phyloP scores from a whole-genome alignment of 805 yeast genomes.

The Saccharomycopsis synnaedendra region DNA sequence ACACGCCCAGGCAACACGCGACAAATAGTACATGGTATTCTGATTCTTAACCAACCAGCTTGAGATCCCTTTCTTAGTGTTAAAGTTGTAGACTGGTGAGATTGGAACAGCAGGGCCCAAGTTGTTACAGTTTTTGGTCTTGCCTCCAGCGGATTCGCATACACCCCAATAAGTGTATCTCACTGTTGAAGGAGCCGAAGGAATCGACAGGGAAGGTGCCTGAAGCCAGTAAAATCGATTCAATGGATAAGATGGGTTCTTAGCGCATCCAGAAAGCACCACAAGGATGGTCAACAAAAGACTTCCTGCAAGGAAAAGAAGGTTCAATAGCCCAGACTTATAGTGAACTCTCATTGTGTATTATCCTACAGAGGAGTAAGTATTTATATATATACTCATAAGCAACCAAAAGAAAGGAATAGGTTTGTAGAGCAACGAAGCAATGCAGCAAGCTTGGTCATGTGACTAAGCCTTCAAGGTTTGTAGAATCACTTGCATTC shows the following conservation, averaged over 20 bases:
- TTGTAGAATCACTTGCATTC: too few species aligned
- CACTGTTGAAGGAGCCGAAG: slow-evolving; percentile 30
- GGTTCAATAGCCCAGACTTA: slow-evolving; percentile 9
- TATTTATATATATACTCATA: not conserved
- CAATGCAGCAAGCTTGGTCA: too few species aligned
- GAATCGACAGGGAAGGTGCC: slow-evolving; percentile 54
- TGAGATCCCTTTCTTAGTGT: slow-evolving; percentile 23
- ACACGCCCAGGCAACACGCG: slow-evolving; percentile 62
- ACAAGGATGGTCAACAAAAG: slow-evolving; percentile 42
- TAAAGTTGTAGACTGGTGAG: slow-evolving; percentile 71
- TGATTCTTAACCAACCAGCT: slow-evolving; percentile 34
- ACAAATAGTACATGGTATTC: slow-evolving; percentile 48
- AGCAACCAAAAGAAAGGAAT: not conserved
- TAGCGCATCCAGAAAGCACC: slow-evolving; percentile 52
- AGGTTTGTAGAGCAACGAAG: too few species aligned
- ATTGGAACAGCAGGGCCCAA: slow-evolving; percentile 72
- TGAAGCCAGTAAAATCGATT: slow-evolving; percentile 66
- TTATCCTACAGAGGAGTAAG: not conserved
- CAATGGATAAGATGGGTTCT: slow-evolving; percentile 38
- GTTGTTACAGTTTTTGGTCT: slow-evolving; percentile 37
- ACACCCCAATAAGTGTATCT: slow-evolving; percentile 82
- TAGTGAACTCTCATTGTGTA: slow-evolving; percentile 5
- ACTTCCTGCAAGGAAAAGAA: slow-evolving; percentile 13
- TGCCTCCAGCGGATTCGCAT: slow-evolving; percentile 32
- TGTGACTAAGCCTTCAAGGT: too few species aligned